Conservation (phyloP, 768 basidiomycete species). For the Pleurotus tuber-regium region DNA sequence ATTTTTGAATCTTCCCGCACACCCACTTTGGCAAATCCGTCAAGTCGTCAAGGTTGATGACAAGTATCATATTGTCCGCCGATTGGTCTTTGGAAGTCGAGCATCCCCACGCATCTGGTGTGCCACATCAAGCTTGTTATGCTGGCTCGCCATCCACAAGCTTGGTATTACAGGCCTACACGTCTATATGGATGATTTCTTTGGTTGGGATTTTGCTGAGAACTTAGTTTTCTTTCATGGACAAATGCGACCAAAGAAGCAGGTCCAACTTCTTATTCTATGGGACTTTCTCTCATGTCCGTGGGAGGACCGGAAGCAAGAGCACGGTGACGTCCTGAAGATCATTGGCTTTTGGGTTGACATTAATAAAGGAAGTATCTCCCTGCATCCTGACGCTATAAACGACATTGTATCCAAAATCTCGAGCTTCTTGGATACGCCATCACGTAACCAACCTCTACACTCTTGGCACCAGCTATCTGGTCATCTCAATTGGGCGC, state of each 20-base stretch:
- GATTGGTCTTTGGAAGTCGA: conserved; percentile 25
- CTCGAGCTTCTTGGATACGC: background rate
- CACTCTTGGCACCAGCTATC: background rate
- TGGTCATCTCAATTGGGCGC: background rate
- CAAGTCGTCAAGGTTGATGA: conserved; percentile 28
- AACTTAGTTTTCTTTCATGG: conserved; percentile 22
- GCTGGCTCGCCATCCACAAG: conserved; percentile 23
- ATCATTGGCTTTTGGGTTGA: conserved; percentile 37
- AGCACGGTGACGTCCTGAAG: conserved; percentile 19
- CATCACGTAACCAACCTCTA: background rate
- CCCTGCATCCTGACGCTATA: conserved; percentile 15
- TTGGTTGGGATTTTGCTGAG: conserved; percentile 22
- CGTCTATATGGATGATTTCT: conserved; percentile 28
- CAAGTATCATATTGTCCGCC: conserved; percentile 21
- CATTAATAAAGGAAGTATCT: conserved; percentile 21
- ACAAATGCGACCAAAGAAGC: conserved; percentile 16
- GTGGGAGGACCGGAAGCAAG: conserved; percentile 26
- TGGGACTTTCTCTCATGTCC: conserved; percentile 25
- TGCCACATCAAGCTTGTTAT: conserved; percentile 22
- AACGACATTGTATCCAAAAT: conserved; percentile 16
- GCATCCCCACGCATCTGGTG: conserved; percentile 24
- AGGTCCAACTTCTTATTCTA: conserved; percentile 23
- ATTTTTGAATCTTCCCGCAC: conserved; percentile 27
- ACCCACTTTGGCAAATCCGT: conserved; percentile 30
- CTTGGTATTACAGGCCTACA: conserved; percentile 18